Evolutionary conservation across 306 rosid species (phyloP).

Genomic region (Dryas alaskensis): DNA sequence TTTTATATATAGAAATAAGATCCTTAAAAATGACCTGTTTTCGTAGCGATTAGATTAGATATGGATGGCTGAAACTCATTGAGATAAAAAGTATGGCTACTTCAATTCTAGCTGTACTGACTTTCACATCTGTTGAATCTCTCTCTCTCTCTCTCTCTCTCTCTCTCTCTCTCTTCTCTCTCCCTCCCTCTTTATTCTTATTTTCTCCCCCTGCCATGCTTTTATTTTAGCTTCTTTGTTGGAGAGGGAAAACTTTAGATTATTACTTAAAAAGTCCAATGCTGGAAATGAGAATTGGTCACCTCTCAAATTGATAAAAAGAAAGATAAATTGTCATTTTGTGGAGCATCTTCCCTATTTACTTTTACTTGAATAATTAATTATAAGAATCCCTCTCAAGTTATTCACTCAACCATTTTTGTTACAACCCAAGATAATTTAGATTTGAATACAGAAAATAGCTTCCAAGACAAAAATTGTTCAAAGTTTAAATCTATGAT

Average conservation of each 20-base stretch:
- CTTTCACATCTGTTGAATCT: not conserved
- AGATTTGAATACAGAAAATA: not conserved
- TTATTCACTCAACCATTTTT: not conserved
- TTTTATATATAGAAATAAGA: not conserved
- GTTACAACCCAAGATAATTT: not conserved
- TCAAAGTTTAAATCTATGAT: not conserved
- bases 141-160: not conserved
- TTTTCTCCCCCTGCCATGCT: not conserved
- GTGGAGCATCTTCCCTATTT: not conserved
- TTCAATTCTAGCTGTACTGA: not conserved
- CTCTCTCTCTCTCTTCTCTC: not conserved
- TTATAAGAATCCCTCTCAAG: not conserved
- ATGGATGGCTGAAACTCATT: not conserved
- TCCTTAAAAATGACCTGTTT: not conserved
- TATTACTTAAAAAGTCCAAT: not conserved
- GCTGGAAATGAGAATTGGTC: not conserved
- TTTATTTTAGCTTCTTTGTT: not conserved
- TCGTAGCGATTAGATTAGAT: not conserved
- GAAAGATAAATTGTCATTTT: not conserved
- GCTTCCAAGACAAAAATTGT: not conserved
- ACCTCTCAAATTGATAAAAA: not conserved
- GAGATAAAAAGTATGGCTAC: not conserved
- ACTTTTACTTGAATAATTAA: not conserved
- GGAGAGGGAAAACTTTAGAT: slow-evolving; percentile 1
- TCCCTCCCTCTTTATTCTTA: not conserved